Percentiles rank a stretch among this genome's conserved stretches.
Conservation (phyloP, 768 basidiomycete genomes). For the Trametes villosa region DNA sequence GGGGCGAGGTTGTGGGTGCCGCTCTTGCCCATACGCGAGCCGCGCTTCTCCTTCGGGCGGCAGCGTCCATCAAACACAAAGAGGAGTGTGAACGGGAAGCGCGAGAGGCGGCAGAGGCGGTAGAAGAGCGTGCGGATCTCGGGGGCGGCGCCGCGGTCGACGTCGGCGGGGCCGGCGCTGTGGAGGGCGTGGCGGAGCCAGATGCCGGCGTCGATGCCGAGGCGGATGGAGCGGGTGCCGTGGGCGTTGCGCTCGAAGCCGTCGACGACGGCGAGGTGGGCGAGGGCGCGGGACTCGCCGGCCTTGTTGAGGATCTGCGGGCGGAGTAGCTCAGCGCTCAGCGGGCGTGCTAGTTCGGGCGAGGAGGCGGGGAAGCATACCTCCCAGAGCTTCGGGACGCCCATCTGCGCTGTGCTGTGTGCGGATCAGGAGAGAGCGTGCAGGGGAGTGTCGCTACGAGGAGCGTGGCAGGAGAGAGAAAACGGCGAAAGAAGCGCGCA, state of each 20-base stretch:
- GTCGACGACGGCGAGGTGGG: conserved; percentile 42
- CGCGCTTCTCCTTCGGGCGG: conserved; percentile 46
- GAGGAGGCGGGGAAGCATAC: conserved; percentile 13
- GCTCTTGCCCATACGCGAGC: conserved; percentile 34
- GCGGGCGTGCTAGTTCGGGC: background rate
- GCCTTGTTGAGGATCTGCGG: conserved; percentile 44
- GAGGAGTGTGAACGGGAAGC: conserved; percentile 45
- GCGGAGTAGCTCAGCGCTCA: background rate
- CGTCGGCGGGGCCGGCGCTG: conserved; percentile 13
- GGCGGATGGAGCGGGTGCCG: conserved; percentile 41
- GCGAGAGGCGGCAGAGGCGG: conserved; percentile 41
- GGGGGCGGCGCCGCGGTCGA: conserved; percentile 42
- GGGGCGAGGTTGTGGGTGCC: conserved; percentile 29
- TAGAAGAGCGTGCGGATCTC: conserved; percentile 50
- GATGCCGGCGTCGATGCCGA: conserved; percentile 48
- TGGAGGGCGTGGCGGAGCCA: conserved; percentile 37
- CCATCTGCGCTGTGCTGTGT: conserved; percentile 17
- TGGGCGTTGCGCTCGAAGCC: conserved; percentile 44
- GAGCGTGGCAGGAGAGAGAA: background rate
- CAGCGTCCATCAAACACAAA: conserved; percentile 53
- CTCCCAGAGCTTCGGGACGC: conserved; percentile 33
- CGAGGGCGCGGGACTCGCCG: conserved; percentile 41
- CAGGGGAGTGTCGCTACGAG: background rate
- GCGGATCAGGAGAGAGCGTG: background rate
- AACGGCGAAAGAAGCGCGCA: background rate